phyloP scores from a whole-genome alignment of 164 flowering plant species.

The Protea cynaroides region DNA sequence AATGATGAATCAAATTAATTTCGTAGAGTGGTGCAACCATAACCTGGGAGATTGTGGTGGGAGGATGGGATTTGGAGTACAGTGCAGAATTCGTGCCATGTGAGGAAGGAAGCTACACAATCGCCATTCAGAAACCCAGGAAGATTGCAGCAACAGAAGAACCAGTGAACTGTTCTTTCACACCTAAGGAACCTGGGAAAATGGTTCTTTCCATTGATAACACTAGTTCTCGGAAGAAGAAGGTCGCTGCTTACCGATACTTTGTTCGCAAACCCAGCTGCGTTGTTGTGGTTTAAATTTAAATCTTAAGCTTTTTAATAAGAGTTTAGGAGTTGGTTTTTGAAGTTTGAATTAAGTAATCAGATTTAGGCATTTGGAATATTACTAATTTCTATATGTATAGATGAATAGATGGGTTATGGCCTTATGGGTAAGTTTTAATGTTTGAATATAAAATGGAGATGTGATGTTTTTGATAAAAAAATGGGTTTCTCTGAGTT shows the following conservation, averaged over 20 bases:
- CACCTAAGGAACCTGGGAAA: constrained; percentile 69
- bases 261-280: constrained; percentile 51
- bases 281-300: constrained; percentile 2
- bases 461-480: no score
- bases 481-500: no score
- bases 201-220: constrained; percentile 85
- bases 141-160: constrained; percentile 42
- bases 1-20: no score
- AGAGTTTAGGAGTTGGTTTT: no score
- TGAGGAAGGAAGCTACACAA: constrained; percentile 68
- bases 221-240: constrained; percentile 55
- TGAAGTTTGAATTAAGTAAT: no score
- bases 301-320: no score
- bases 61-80: constrained; percentile 97
- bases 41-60: constrained; percentile 93
- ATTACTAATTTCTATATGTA: no score
- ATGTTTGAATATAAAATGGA: no score
- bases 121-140: constrained; percentile 67
- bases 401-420: no score
- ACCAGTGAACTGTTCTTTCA: constrained; percentile 68
- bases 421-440: no score
- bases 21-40: constrained; percentile 75
- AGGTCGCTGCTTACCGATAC: constrained; percentile 91
- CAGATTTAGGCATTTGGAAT: no score
- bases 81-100: constrained; percentile 78